These are phyloP conservation scores for Citrus sinensis DNA, from an alignment of 345 rosid genomes.

Conservation along the genomic window DVS_A1.0 CM039161.1:10919501-10920000, in stretches of 20 bases:
- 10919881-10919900: no score
- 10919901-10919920: no score
- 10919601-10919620: slow-evolving; percentile 62
- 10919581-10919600: slow-evolving; percentile 57
- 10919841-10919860: no score
- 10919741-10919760: slow-evolving; percentile 22
- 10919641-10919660: slow-evolving; percentile 30
- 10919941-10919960: no score
- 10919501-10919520: not conserved
- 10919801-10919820: not conserved
- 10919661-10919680: slow-evolving; percentile 29
- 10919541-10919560: slow-evolving; percentile 19
- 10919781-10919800: slow-evolving; percentile 8
- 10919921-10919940: no score
- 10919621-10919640: slow-evolving; percentile 58
- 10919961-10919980: no score
- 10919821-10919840: no score
- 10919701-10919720: not conserved
- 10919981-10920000: no score
- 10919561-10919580: slow-evolving; percentile 35
- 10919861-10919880: no score
- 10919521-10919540: slow-evolving; percentile 19
- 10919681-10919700: slow-evolving; percentile 27
- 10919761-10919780: slow-evolving; percentile 17
- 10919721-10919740: slow-evolving; percentile 20